Evolutionary conservation across 2,329 filamentous ascomycete genomes (phyloP).

Genomic region (Xylariales sp.): DNA sequence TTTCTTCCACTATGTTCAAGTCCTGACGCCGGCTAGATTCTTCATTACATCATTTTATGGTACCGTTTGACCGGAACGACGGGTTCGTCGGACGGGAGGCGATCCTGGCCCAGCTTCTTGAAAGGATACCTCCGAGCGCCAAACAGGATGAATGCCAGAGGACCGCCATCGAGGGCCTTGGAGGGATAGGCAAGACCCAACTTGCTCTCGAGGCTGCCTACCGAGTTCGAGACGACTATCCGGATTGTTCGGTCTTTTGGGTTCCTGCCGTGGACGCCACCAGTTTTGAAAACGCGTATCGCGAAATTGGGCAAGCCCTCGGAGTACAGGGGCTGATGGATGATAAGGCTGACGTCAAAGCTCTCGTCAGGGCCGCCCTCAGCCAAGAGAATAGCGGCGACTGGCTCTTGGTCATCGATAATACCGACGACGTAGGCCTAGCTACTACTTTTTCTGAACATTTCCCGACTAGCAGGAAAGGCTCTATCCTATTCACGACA

Average conservation of each 20-base stretch:
- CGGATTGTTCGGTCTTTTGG: conserved; percentile 33
- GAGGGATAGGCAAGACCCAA: conserved; percentile 32
- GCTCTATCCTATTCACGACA: conserved; percentile 23
- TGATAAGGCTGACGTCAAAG: conserved; percentile 25
- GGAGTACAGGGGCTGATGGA: conserved; percentile 21
- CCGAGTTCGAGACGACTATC: conserved; percentile 14
- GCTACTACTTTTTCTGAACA: conserved; percentile 17
- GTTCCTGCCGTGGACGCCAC: conserved; percentile 21
- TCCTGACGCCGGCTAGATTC: no score
- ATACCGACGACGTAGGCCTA: conserved; percentile 32
- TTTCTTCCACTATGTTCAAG: no score
- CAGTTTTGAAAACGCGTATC: conserved; percentile 30
- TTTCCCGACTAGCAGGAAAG: conserved; percentile 21
- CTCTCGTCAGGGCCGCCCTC: conserved; percentile 26
- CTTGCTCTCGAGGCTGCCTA: conserved; percentile 30
- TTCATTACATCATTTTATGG: background rate
- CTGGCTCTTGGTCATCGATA: conserved; percentile 40
- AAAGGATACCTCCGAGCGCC: background rate
- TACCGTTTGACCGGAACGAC: background rate
- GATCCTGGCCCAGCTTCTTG: background rate
- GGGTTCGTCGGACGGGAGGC: background rate
- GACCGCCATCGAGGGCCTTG: conserved; percentile 20
- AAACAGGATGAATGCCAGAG: conserved; percentile 12
- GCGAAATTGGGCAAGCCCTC: conserved; percentile 20
- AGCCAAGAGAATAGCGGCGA: conserved; percentile 16